Base-by-base conservation (phyloP, 2,329 filamentous ascomycete genomes). In the Domatiomyces globalis region DNA sequence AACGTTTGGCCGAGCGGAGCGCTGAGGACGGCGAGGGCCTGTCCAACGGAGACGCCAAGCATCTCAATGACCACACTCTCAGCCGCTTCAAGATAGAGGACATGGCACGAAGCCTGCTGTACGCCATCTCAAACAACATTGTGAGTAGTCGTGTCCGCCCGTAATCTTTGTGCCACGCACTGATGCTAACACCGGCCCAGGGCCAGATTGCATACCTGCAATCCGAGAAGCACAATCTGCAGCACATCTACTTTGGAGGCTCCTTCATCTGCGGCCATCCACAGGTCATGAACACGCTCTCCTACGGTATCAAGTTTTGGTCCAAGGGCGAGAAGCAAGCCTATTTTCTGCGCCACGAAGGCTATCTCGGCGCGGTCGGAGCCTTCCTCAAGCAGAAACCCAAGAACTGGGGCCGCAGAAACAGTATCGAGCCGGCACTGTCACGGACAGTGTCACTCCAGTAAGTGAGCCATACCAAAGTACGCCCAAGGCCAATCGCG, bases 121-220 rank as follows among this genome's bases (percentile, higher is more conserved):
- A 95, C 69, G 92, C 92, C 20, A 87, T 96, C 27, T 57, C 56
- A 18, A 58, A 56, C 51, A 49, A 52, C 43, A 52, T 56, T 29
- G 33, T 39, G 15, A 39, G 33, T 39, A 33, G 7, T 33, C 29
- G 10, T 9, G 9, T 25, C 22, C 22, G 22, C 22, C 22, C 17
- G 12, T 42, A 22, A 17, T 12, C 12, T 29, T 2, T 48, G 22
- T 27, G 45, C 66, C 56, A 70, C 56, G 5, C 47, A 2, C 27
- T 27, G 29, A 60, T 90, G 85, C 66, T 96, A 96, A 73, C 96
- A 96, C 69, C 95, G 96, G 57, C 33, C 9, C 33, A 39, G 33
- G 92, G 92, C 15, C 92, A 98, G 71, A 94, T 98, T 61, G 88
- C 92, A 44, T 95, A 92, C 67, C 75, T 98, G n/a, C 92, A 96